Evolutionary conservation across 2,329 filamentous ascomycete genomes (phyloP).

Genomic region (Ceratocystis cacaofunesta): DNA sequence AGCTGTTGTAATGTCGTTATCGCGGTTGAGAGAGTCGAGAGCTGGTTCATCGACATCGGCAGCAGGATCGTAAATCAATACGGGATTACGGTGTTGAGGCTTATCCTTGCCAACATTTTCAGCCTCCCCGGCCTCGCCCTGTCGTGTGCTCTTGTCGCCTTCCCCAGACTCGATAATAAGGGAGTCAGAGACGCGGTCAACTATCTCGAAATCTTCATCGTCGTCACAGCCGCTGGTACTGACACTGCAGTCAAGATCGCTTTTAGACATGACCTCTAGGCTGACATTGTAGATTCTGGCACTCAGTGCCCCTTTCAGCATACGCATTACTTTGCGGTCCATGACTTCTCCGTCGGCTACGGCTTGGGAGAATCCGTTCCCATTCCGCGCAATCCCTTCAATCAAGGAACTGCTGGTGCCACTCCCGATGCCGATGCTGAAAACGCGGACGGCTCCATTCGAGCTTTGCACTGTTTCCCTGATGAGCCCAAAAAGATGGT

Average conservation of each 20-base stretch:
- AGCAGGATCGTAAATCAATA: constrained; percentile 45
- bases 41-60: constrained; percentile 29
- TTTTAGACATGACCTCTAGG: constrained; percentile 45
- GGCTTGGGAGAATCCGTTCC: constrained; percentile 45
- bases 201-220: constrained; percentile 45
- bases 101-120: constrained; percentile 19
- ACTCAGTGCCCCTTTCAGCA: constrained; percentile 56
- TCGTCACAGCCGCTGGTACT: constrained; percentile 8
- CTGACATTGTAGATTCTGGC: constrained; percentile 51
- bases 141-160: neutral
- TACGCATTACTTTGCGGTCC: constrained; percentile 53
- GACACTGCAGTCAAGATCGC: neutral
- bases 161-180: constrained; percentile 27
- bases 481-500: constrained; percentile 31
- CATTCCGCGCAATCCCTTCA: constrained; percentile 38
- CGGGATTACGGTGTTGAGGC: constrained; percentile 24
- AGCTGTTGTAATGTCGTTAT: constrained; percentile 33
- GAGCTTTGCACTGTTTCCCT: constrained; percentile 27
- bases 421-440: constrained; percentile 39
- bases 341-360: constrained; percentile 50
- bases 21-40: constrained; percentile 12
- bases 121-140: constrained; percentile 17
- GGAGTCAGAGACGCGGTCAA: constrained; percentile 41
- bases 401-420: constrained; percentile 37
- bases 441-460: constrained; percentile 34